Evolutionary conservation across 2,329 filamentous ascomycete species (phyloP).

Genomic region (Cercospora nicotianae): DNA sequence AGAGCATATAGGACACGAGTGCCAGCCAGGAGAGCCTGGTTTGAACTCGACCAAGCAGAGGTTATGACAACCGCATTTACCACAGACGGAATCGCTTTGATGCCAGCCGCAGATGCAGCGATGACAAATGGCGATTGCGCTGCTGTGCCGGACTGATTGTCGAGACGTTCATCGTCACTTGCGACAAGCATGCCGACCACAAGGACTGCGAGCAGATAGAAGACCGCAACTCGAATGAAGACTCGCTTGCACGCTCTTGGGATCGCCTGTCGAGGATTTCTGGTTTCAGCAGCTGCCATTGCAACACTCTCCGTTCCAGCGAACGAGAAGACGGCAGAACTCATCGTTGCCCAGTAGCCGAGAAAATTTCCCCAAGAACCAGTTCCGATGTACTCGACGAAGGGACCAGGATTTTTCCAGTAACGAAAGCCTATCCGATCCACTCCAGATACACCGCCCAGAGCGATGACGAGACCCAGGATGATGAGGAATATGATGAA

Average conservation of each 20-base stretch:
- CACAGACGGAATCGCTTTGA: slow-evolving; percentile 60
- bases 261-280: slow-evolving; percentile 31
- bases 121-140: slow-evolving; percentile 57
- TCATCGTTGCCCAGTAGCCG: slow-evolving; percentile 41
- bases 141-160: slow-evolving; percentile 38
- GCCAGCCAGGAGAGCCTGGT: slow-evolving; percentile 55
- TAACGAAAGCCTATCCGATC: slow-evolving; percentile 49
- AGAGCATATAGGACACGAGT: slow-evolving; percentile 56
- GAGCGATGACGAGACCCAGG: slow-evolving; percentile 46
- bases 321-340: slow-evolving; percentile 28
- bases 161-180: slow-evolving; percentile 41
- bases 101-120: slow-evolving; percentile 60
- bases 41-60: slow-evolving; percentile 60
- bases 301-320: slow-evolving; percentile 31
- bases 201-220: slow-evolving; percentile 44
- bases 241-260: slow-evolving; percentile 30
- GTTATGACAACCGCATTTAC: slow-evolving; percentile 69
- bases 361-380: slow-evolving; percentile 43
- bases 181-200: slow-evolving; percentile 43
- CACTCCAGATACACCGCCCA: slow-evolving; percentile 45
- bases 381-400: slow-evolving; percentile 43
- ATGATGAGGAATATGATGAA: slow-evolving; percentile 48
- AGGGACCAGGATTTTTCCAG: slow-evolving; percentile 47
- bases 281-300: slow-evolving; percentile 31
- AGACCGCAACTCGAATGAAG: slow-evolving; percentile 35